Conservation (phyloP, 495 filamentous ascomycete genomes). For the Lineolata rhizophorae region DNA sequence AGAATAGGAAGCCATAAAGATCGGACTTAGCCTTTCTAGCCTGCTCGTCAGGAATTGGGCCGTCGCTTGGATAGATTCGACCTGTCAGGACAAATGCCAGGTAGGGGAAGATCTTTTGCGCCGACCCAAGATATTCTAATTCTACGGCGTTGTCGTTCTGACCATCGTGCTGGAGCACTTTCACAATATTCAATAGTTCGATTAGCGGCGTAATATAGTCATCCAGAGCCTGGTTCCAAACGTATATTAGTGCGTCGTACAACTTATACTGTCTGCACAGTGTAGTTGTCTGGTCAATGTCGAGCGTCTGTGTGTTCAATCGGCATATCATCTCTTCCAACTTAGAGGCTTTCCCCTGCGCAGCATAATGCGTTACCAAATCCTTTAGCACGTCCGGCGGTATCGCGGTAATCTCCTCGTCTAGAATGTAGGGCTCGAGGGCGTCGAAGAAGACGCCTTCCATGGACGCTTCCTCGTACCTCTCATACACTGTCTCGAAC, state of each 20-base stretch:
- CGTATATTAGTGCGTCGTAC: conserved; percentile 89
- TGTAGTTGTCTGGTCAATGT: conserved; percentile 78
- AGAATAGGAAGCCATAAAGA: conserved; percentile 82
- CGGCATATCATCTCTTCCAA: conserved; percentile 93
- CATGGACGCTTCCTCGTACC: conserved; percentile 57
- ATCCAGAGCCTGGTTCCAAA: conserved; percentile 76
- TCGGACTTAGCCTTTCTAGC: conserved; percentile 60
- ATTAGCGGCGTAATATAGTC: conserved; percentile 84
- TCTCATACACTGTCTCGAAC: conserved; percentile 76
- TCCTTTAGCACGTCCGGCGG: conserved; percentile 74
- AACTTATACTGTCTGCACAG: conserved; percentile 79
- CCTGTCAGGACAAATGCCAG: conserved; percentile 84
- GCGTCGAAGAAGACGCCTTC: conserved; percentile 66
- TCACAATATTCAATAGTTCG: conserved; percentile 56
- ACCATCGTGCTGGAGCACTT: conserved; percentile 31
- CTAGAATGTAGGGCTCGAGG: conserved; percentile 66
- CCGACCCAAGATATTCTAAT: conserved; percentile 30
- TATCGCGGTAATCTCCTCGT: conserved; percentile 47
- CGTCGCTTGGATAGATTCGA: conserved; percentile 60
- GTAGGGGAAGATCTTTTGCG: conserved; percentile 85
- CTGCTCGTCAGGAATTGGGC: conserved; percentile 42
- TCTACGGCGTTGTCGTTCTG: conserved; percentile 23
- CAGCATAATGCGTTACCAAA: conserved; percentile 59
- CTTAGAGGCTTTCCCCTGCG: conserved; percentile 41
- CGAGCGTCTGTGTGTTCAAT: conserved; percentile 73